Evolutionary conservation across 2,329 filamentous ascomycete genomes (phyloP), one percentile per base, ranked within the genome.

Genomic region (Fusarium sarcochroum): DNA sequence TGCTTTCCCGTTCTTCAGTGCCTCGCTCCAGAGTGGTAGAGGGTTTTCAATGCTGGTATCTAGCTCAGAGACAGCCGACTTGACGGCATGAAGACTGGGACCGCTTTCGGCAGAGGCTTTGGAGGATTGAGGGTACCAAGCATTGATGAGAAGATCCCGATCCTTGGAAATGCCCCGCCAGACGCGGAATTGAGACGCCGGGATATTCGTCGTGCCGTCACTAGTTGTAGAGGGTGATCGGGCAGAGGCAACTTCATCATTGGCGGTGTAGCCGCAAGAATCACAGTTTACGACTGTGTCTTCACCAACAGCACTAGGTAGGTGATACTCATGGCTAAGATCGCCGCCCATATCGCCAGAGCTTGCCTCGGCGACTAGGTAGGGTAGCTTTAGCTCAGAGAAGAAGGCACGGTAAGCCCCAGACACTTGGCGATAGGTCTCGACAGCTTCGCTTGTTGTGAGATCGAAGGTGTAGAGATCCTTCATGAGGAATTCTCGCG

Each of bases 261-360:
- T 99, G 59, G 91, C 91, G 1, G 91, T 87, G 75, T 94, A 93
- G 34, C 86, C 84, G 76, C 96, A 99, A 13, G 79, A 81, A 21
- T 81, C 81, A 77, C 96, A 99, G 65, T 84, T 90, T 66, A 97
- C 88, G 37, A 99, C 86, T 2, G 88, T 90, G 74, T 99, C 96
- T 77, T 98, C 96, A 9, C 96, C 96, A 49, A 91, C 90, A 1
- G 86, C 76, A 30, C 90, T 93, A 2, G 91, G 86, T 50, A 97
- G 90, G 76, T 98, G 96, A 76, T 97, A 99, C 75, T 99, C 96
- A 77, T 99, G 96, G 77, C 94, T 98, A 37, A 97, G 81, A 69
- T 90, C 91, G 14, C 96, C 96, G 32, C 96, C 96, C 88, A 99
- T 99, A 69, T 93, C 93, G n/a, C 96, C 96, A 1, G 95, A 98